Conservation (phyloP, 139 green algal genomes). For the Chlorella sp. region DNA sequence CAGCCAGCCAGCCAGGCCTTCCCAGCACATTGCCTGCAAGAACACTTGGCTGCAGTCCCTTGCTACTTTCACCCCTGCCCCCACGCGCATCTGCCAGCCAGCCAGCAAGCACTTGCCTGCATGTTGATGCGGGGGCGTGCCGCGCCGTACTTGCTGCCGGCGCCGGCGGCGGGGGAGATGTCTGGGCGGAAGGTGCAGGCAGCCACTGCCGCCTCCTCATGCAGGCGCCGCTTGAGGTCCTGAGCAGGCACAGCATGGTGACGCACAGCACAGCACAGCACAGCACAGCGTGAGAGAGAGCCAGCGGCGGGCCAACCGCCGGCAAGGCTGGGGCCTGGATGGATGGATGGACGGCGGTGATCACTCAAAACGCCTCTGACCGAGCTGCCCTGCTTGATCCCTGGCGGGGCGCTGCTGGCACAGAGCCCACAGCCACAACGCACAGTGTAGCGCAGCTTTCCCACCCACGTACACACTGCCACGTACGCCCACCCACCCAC, state of each 20-base stretch:
- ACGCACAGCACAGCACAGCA: not conserved
- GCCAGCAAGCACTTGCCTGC: not conserved
- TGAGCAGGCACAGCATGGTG: not conserved
- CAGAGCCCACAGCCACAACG: too few species aligned
- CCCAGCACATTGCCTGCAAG: too few species aligned
- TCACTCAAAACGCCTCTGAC: not conserved
- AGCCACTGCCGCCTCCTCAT: not conserved
- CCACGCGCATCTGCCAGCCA: not conserved
- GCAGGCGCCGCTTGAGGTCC: not conserved
- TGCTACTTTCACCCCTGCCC: too few species aligned
- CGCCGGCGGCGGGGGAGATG: not conserved
- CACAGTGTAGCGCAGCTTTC: not conserved
- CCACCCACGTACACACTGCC: not conserved
- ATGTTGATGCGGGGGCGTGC: not conserved
- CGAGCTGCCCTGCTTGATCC: not conserved
- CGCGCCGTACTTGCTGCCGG: not conserved
- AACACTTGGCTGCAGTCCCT: not conserved
- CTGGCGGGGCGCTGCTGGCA: too few species aligned
- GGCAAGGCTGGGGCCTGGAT: too few species aligned
- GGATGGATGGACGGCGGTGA: not conserved
- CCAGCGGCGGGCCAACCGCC: too few species aligned
- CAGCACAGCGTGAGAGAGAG: too few species aligned
- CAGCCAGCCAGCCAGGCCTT: not conserved
- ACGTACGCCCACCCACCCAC: not conserved
- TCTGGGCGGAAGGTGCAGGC: conserved; percentile 2